Base-by-base conservation (phyloP, 1,139 yeast species). In the Protomyces inundatus region DNA sequence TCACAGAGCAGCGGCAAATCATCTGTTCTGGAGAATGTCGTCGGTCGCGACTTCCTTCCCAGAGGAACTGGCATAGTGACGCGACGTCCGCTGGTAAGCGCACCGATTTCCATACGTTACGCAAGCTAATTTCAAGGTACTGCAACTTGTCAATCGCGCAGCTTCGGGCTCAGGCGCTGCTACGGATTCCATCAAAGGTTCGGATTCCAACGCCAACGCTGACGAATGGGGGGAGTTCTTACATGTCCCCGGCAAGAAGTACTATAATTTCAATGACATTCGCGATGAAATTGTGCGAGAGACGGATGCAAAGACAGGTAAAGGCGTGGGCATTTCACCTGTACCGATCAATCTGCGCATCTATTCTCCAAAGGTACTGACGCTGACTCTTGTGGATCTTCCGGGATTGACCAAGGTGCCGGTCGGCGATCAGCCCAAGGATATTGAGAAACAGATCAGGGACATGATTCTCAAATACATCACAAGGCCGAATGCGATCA, bases 331-430 rank as follows among this genome's bases (percentile, higher is more conserved):
- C 64, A 93, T 93, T 67, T 89, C 97, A 1, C 82, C 97, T 0
- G 85, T 85, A 30, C 98, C 98, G 65, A 93, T 93, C 75, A 93
- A 93, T 76, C 81, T 93, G 74, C 83, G 97, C 77, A 90, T 93
- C 70, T 91, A 88, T 76, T 91, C 98, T 35, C 98, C 99, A 12
- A 93, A 91, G 73, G 98, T 93, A 61, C 81, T 93, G 73, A 93
- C 98, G 12, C 83, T 93, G 76, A 95, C 99, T 2, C 82, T 93
- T 73, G 98, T 93, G 53, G 99, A 93, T 80, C 82, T 93, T 71
- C 99, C 99, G 12, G 99, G 99, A 67, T 82, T 95, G 73, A 93
- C 99, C 37, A 93, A 93, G 76, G 98, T 95, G 51, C 98, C 99
- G 6, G 98, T 93, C 59, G 99, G 99, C 56, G 98, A 93, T 76